Base-by-base conservation (phyloP, 2,329 filamentous ascomycete species). In the Diaporthe ilicicola region DNA sequence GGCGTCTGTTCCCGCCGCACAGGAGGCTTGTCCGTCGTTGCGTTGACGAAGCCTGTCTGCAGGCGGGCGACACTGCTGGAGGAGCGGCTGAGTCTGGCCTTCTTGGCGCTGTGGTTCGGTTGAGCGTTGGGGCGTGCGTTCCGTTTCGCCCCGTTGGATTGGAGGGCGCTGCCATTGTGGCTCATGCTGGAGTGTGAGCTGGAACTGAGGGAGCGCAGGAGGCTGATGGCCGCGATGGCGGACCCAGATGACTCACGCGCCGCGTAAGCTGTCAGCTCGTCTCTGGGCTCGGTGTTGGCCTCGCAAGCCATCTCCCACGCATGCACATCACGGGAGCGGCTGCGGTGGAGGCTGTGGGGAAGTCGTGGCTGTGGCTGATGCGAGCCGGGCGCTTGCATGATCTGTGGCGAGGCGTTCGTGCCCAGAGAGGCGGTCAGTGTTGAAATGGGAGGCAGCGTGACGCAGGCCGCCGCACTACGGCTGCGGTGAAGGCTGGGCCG, bases 301-400 rank as follows among this genome's bases (percentile, higher is more conserved):
- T 97, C 94, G 76, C 94, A 95, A 83, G 93, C 95, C 70, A 94
- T 94, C 77, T 97, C 94, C 95, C 95, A 98, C 8, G 92, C 93
- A 64, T 94, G 91, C 22, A 94, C 93, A 79, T 98, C 93, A 68
- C 94, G 91, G 70, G 95, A 97, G 70, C 95, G 89, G 68, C 93
- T 93, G 69, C 91, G 90, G 42, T 84, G 83, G 22, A 91, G 83
- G 44, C 85, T 84, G 24, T 87, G 88, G 32, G 88, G 86, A 17
- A 89, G 81, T n/a, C 74, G 69, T 27, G 77, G 69, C 75, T 44
- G 81, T 74, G 72, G 78, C 78, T 19, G 80, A 76, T 67, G 77
- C 76, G 29, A 79, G 78, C 69, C 77, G 75, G 42, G 76, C 74
- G 54, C 62, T 42, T 62, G 65, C 37, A 27, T 50, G 48, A 37